Base-by-base conservation (phyloP, 768 basidiomycete genomes). In the Amanita polypyramis region DNA sequence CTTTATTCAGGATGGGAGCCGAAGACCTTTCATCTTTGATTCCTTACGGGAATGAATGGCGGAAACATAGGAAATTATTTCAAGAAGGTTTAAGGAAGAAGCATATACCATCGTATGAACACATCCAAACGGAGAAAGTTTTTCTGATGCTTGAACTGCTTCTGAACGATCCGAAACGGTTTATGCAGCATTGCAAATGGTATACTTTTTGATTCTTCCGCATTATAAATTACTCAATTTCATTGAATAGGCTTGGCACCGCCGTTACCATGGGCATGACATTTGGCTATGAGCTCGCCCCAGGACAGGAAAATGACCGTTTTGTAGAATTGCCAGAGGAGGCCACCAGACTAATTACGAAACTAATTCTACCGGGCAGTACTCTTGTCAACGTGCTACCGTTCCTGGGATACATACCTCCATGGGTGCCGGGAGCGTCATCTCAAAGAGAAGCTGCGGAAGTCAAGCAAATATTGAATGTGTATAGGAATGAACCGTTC, bases 401-500 rank as follows among this genome's bases (percentile, higher is more conserved):
- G n/a, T 38, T 37, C 2, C n/a, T 54, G 25, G 29, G 30, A 20
- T 27, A 47, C 27, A 32, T 51, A 8, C 53, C 53, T 5, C 25
- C 41, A 2, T 54, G 50, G 53, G 27, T 54, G 17, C 53, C 53
- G 6, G 53, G 53, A 1, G 45, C 50, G 2, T 36, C 41, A 1
- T 44, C 51, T 40, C 50, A 54, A 35, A 49, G 12, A 25, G 14
- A 15, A 1, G 48, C 32, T n/a, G 34, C 25, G 5, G 17, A 21
- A 2, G 9, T 46, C 12, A 40, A 34, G 8, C 8, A 34, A 4
- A 15, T 17, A 3, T 2, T 33, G 15, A 7, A 23, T 7, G 10
- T n/a, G 40, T 25, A 42, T 15, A 32, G 32, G 25, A 46, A 45
- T 9, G 54, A 50, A 39, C 43, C 14, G 14, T 44, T 45, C 20